Conservation (phyloP, 257 asterid genomes). For the Solanum rostratum region DNA sequence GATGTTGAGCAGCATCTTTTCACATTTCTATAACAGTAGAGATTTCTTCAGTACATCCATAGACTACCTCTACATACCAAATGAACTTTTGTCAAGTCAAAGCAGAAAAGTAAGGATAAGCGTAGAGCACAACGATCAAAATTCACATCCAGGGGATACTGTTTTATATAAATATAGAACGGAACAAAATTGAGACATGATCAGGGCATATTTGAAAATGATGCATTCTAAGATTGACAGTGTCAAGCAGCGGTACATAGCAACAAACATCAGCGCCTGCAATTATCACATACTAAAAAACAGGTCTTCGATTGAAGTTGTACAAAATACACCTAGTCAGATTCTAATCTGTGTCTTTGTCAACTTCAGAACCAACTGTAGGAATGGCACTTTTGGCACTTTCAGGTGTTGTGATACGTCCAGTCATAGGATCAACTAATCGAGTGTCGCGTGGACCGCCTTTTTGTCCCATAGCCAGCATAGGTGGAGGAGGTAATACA, state of each 20-base stretch:
- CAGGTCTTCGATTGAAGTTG: background rate
- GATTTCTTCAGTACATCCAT: background rate
- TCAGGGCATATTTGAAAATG: background rate
- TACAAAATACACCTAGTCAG: background rate
- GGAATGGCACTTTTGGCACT: conserved; percentile 1
- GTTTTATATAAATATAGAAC: background rate
- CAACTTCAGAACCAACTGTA: conserved; percentile 12
- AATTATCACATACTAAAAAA: background rate
- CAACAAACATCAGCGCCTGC: background rate
- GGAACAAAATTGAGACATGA: background rate
- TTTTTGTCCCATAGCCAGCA: conserved; percentile 86
- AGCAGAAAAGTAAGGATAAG: background rate
- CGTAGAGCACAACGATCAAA: background rate
- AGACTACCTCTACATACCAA: background rate
- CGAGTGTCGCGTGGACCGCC: conserved; percentile 83
- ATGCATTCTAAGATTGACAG: background rate
- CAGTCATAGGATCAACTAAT: conserved; percentile 73
- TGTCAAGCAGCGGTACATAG: background rate
- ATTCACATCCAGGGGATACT: background rate
- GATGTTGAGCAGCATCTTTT: background rate
- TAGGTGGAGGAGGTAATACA: conserved; percentile 80
- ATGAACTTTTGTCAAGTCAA: background rate
- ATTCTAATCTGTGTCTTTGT: conserved; percentile 9
- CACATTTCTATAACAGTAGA: background rate
- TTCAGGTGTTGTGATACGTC: conserved; percentile 35